These are phyloP conservation scores for Fraxinus quadrangulata DNA, from an alignment of 257 asterid genomes.

Conservation along the genomic window DNA sequence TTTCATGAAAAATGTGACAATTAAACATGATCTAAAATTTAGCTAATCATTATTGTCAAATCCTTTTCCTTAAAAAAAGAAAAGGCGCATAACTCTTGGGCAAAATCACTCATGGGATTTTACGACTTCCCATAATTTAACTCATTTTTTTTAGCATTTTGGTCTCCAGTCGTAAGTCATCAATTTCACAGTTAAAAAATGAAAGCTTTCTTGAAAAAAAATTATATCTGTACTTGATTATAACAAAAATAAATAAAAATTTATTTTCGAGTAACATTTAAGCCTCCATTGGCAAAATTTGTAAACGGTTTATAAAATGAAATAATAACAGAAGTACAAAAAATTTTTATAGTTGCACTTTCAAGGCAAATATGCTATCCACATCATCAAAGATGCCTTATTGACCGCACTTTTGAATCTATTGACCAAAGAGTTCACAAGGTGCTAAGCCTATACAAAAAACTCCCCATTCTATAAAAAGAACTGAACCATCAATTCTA, in stretches of 20 bases:
- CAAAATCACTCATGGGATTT: background rate
- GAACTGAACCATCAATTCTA: background rate
- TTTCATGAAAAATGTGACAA: too few relatives aligned
- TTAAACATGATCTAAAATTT: too few relatives aligned
- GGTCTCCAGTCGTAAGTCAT: background rate
- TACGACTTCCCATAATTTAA: background rate
- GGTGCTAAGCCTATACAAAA: slow-evolving; percentile 26
- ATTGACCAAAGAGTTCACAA: slow-evolving; percentile 41
- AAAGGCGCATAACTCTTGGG: background rate
- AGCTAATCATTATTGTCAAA: slow-evolving; percentile 31
- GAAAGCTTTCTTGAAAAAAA: too few relatives aligned
- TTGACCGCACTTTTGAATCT: slow-evolving; percentile 33
- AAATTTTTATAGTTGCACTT: slow-evolving; percentile 20
- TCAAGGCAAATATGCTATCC: slow-evolving; percentile 15
- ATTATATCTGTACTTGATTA: too few relatives aligned
- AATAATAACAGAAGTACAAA: too few relatives aligned
- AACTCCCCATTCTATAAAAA: slow-evolving; percentile 6
- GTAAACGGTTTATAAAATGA: too few relatives aligned
- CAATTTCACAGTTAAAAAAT: too few relatives aligned
- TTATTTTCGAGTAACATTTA: too few relatives aligned
- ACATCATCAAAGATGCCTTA: background rate
- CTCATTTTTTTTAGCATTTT: background rate
- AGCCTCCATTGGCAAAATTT: too few relatives aligned
- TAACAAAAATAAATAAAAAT: too few relatives aligned
- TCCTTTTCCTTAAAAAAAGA: slow-evolving; percentile 33